Conservation (phyloP, 768 basidiomycete genomes). For the Mycena olivaceomarginata region DNA sequence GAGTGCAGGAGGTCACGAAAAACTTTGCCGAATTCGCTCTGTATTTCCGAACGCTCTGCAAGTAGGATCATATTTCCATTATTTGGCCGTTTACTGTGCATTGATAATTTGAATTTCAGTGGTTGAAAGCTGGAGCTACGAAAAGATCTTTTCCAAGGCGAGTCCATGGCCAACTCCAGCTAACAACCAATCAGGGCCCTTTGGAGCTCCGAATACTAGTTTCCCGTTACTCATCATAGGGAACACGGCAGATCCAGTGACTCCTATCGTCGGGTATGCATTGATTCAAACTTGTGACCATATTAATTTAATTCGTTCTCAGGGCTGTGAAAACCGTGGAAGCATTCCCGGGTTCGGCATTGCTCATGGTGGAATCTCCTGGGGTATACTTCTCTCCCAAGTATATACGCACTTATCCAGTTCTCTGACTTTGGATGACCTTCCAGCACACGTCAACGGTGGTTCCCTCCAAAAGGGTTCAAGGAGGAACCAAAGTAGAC, state of each 20-base stretch:
- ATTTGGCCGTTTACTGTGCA: too few relatives aligned
- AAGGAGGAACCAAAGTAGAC: too few relatives aligned
- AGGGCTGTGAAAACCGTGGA: neutral
- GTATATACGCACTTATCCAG: neutral
- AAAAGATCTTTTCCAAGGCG: neutral
- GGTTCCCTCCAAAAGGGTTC: neutral
- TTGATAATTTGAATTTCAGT: neutral
- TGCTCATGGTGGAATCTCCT: neutral
- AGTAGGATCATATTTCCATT: too few relatives aligned
- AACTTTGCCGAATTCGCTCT: slow-evolving; percentile 37
- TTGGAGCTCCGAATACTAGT: neutral
- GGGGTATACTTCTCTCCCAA: neutral
- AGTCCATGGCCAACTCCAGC: neutral
- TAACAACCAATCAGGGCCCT: neutral
- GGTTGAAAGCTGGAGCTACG: neutral
- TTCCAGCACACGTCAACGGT: neutral
- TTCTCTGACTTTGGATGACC: neutral
- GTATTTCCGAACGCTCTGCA: neutral
- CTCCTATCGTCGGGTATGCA: neutral
- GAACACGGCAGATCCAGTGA: neutral
- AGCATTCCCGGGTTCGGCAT: neutral
- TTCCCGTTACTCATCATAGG: neutral
- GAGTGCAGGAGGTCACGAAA: slow-evolving; percentile 24
- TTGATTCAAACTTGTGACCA: too few relatives aligned
- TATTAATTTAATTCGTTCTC: neutral